phyloP scores from a whole-genome alignment of 2,329 filamentous ascomycete species.

The Scedosporium boydii region DNA sequence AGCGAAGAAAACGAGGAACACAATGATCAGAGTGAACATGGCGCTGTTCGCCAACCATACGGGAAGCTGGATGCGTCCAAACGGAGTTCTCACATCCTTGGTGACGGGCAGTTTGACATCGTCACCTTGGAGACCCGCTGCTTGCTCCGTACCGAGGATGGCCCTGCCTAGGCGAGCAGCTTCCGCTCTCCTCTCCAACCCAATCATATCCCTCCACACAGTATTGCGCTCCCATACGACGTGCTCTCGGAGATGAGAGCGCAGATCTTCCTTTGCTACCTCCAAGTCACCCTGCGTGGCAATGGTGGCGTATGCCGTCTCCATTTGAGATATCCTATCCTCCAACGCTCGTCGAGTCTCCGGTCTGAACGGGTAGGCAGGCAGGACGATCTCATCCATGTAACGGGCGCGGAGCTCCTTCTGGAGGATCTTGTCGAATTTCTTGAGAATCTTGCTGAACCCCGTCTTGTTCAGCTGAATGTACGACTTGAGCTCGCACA shows the following conservation, averaged over 20 bases:
- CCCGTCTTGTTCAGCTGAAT: slow-evolving; percentile 94
- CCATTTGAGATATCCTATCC: slow-evolving; percentile 63
- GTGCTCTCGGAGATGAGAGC: slow-evolving; percentile 87
- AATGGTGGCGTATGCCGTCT: slow-evolving; percentile 69
- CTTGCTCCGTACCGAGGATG: slow-evolving; percentile 65
- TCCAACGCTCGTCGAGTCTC: slow-evolving; percentile 63
- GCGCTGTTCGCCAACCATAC: slow-evolving; percentile 76
- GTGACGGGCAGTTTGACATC: slow-evolving; percentile 52
- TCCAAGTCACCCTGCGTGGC: slow-evolving; percentile 73
- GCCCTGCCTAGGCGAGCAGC: slow-evolving; percentile 85
- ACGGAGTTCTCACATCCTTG: slow-evolving; percentile 67
- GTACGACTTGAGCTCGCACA: slow-evolving; percentile 94
- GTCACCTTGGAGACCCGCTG: slow-evolving; percentile 74
- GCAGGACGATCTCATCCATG: slow-evolving; percentile 62
- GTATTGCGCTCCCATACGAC: slow-evolving; percentile 99
- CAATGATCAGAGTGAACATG: slow-evolving; percentile 64
- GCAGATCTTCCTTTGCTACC: slow-evolving; percentile 72
- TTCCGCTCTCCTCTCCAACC: slow-evolving; percentile 89
- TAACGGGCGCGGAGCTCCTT: slow-evolving; percentile 70
- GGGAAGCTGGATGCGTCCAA: slow-evolving; percentile 68
- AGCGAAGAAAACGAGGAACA: slow-evolving; percentile 63
- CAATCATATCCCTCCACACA: slow-evolving; percentile 98
- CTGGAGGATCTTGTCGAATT: slow-evolving; percentile 94
- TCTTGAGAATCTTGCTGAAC: slow-evolving; percentile 93
- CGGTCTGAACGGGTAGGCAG: slow-evolving; percentile 72